phyloP scores from a whole-genome alignment of 805 yeast species.

The Candida nonsorbophila region DNA sequence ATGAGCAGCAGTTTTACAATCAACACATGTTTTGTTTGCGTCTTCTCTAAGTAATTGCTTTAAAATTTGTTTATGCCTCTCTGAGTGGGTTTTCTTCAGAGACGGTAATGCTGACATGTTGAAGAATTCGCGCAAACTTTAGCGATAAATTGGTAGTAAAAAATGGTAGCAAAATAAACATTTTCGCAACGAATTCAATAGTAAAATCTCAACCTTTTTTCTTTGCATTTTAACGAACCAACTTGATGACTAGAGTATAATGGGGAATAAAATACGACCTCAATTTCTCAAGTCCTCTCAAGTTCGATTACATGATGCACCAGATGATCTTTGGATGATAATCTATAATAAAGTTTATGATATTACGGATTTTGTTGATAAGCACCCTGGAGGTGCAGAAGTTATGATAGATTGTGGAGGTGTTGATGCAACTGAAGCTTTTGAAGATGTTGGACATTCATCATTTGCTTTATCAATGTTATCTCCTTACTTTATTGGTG shows the following conservation, averaged over 20 bases:
- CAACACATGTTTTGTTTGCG: conserved; percentile 78
- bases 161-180: too few relatives aligned
- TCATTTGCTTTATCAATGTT: conserved; percentile 28
- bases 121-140: conserved; percentile 1
- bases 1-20: conserved; percentile 82
- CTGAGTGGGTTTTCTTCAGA: conserved; percentile 39
- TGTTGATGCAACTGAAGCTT: conserved; percentile 64
- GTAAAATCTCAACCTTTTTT: too few relatives aligned
- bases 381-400: conserved; percentile 76
- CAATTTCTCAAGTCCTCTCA: too few relatives aligned
- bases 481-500: conserved; percentile 23
- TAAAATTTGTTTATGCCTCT: conserved; percentile 65
- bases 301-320: conserved; percentile 59
- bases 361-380: conserved; percentile 61
- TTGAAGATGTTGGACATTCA: conserved; percentile 42
- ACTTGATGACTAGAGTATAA: too few relatives aligned
- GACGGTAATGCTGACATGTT: conserved; percentile 31
- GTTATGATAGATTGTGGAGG: conserved; percentile 81
- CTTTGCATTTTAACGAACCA: too few relatives aligned
- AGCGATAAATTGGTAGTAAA: too few relatives aligned
- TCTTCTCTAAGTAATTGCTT: conserved; percentile 72
- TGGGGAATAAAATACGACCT: too few relatives aligned
- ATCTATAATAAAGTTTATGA: conserved; percentile 78
- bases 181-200: too few relatives aligned
- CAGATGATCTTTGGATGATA: conserved; percentile 80